phyloP scores from a whole-genome alignment of 2,329 filamentous ascomycete genomes.

The Claviceps citrina region DNA sequence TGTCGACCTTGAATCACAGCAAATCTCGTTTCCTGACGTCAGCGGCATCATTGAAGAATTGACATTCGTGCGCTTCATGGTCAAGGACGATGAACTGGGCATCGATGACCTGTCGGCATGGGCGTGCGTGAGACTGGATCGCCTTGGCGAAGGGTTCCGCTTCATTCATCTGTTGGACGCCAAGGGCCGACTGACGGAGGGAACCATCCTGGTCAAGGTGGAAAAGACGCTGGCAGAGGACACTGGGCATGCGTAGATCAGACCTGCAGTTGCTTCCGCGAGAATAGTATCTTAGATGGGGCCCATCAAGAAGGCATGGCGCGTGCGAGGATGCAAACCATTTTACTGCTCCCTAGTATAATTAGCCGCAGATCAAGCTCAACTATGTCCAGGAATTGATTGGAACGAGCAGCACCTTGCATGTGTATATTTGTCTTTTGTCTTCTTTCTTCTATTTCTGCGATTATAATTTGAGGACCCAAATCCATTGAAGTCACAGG shows the following conservation, averaged over 20 bases:
- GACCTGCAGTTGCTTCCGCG: neutral
- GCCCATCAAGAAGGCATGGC: too few species aligned
- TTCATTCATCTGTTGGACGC: slow-evolving; percentile 62
- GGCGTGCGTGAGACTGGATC: slow-evolving; percentile 76
- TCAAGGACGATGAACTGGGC: slow-evolving; percentile 74
- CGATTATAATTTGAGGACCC: too few species aligned
- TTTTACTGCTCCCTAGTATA: too few species aligned
- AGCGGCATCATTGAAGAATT: slow-evolving; percentile 49
- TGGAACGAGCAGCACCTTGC: too few species aligned
- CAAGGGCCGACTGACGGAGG: slow-evolving; percentile 49
- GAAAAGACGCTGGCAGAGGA: slow-evolving; percentile 36
- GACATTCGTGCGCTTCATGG: slow-evolving; percentile 65
- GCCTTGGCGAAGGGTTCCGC: slow-evolving; percentile 59
- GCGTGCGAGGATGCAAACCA: too few species aligned
- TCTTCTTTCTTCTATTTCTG: too few species aligned
- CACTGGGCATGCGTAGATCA: neutral
- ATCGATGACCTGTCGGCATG: slow-evolving; percentile 70
- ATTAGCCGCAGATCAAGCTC: too few species aligned
- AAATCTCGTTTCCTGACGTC: slow-evolving; percentile 39
- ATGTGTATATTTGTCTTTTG: too few species aligned
- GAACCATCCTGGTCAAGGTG: slow-evolving; percentile 59
- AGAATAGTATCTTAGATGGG: neutral
- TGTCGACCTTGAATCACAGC: slow-evolving; percentile 46
- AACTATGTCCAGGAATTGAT: too few species aligned
- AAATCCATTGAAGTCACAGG: too few species aligned